Conservation (phyloP, 2,329 filamentous ascomycete genomes). For the Nannizzia gypsea region DNA sequence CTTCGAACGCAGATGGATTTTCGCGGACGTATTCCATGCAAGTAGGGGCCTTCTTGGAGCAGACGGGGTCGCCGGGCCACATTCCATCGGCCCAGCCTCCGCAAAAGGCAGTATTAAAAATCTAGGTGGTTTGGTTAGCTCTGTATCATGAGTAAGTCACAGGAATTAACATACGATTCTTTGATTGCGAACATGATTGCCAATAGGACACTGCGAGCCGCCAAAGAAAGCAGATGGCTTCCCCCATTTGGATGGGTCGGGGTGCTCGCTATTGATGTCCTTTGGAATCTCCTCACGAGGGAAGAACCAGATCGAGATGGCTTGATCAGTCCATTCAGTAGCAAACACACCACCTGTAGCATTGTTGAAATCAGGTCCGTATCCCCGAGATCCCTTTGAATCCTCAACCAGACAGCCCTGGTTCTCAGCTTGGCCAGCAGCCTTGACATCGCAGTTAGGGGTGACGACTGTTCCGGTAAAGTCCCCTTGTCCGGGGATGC, state of each 20-base stretch:
- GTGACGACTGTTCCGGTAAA: conserved; percentile 38
- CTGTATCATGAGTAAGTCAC: background rate
- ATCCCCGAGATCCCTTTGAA: conserved; percentile 40
- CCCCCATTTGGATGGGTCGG: conserved; percentile 59
- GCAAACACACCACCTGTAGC: conserved; percentile 57
- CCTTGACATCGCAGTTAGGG: conserved; percentile 47
- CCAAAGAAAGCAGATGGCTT: conserved; percentile 52
- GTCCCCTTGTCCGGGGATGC: conserved; percentile 41
- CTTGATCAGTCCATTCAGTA: conserved; percentile 60
- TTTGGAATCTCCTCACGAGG: conserved; percentile 52
- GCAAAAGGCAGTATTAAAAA: conserved; percentile 66
- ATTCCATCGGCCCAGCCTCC: conserved; percentile 67
- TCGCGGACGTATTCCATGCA: conserved; percentile 58
- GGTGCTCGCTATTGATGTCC: conserved; percentile 49
- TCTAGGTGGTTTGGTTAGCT: conserved; percentile 16
- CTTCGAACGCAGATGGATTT: conserved; percentile 55
- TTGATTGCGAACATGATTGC: conserved; percentile 56
- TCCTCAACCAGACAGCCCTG: conserved; percentile 48
- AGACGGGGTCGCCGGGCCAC: conserved; percentile 48
- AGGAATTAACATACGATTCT: conserved; percentile 42
- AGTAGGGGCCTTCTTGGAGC: conserved; percentile 46
- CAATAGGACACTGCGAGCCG: conserved; percentile 56
- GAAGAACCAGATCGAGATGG: conserved; percentile 77
- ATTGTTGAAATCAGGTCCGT: conserved; percentile 67
- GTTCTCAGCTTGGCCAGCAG: conserved; percentile 33